These are phyloP conservation scores for Camelina sativa DNA, from an alignment of 345 rosid species.

Conservation along the genomic window DNA sequence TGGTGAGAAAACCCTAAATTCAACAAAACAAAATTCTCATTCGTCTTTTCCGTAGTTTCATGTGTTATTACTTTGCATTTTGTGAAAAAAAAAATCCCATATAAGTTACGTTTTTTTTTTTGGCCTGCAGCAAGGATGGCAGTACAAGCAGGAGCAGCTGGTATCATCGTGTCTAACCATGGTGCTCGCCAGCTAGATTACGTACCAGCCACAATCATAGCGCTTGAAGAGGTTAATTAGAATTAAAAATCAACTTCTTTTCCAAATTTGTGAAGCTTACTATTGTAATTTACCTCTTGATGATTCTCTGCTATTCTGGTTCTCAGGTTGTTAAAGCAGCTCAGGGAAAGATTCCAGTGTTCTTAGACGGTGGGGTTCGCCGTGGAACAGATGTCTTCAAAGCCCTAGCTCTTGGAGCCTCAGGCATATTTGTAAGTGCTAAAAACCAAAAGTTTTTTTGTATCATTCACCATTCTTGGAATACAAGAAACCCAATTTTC, in stretches of 20 bases:
- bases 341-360: conserved; percentile 76
- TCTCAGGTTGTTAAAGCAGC: conserved; percentile 78
- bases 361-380: conserved; percentile 86
- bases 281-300: not conserved
- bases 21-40: not conserved
- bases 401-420: conserved; percentile 84
- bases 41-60: conserved; percentile 5
- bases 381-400: conserved; percentile 92
- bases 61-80: not conserved
- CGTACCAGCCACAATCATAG: conserved; percentile 66
- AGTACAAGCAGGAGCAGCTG: conserved; percentile 70
- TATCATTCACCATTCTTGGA: not conserved
- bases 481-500: not conserved
- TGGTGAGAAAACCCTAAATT: conserved; percentile 48
- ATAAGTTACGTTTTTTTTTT: not conserved
- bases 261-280: not conserved
- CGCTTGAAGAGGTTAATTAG: conserved; percentile 71
- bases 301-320: not conserved
- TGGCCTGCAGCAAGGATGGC: conserved; percentile 62
- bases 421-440: conserved; percentile 79
- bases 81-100: not conserved
- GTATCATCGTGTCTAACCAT: conserved; percentile 84
- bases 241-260: not conserved
- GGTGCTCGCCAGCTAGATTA: conserved; percentile 90
- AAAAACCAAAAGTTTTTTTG: not conserved